Evolutionary conservation across 352 stramenopile genomes (phyloP).

Genomic region (Phytophthora citrophthora): DNA sequence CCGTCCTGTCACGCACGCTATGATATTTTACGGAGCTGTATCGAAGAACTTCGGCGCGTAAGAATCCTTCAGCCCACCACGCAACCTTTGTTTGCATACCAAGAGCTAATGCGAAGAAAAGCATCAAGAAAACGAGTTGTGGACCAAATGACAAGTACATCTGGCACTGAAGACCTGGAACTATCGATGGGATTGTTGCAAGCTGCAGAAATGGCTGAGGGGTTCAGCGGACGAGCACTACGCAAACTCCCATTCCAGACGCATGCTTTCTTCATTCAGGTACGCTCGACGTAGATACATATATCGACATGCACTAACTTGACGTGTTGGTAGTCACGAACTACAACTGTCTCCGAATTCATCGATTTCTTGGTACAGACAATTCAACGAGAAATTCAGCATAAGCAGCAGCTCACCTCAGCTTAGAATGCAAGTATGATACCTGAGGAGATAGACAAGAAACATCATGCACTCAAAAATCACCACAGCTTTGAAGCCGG

Average conservation of each 20-base stretch:
- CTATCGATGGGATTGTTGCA: conserved; percentile 45
- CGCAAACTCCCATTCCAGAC: conserved; percentile 90
- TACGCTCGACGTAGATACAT: conserved; percentile 14
- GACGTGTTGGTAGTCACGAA: conserved; percentile 17
- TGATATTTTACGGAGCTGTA: conserved; percentile 82
- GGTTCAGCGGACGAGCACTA: conserved; percentile 76
- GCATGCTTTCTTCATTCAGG: conserved; percentile 73
- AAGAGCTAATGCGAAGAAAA: conserved; percentile 28
- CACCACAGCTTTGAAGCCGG: not conserved
- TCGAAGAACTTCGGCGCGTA: conserved; percentile 84
- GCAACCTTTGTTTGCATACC: conserved; percentile 30
- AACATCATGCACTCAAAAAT: not conserved
- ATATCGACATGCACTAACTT: conserved; percentile 9
- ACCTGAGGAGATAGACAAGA: not conserved
- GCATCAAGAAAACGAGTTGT: conserved; percentile 46
- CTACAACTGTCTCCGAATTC: conserved; percentile 28
- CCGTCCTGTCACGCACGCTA: conserved; percentile 71
- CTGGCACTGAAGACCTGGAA: conserved; percentile 20
- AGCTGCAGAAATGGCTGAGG: conserved; percentile 57
- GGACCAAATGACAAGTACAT: conserved; percentile 43
- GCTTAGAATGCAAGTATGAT: conserved; percentile 8
- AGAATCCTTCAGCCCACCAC: conserved; percentile 52
- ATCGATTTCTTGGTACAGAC: conserved; percentile 36
- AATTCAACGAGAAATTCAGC: conserved; percentile 33
- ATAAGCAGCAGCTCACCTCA: conserved; percentile 35